Conservation (phyloP, 352 stramenopile genomes). For the Globisporangium parvum region DNA sequence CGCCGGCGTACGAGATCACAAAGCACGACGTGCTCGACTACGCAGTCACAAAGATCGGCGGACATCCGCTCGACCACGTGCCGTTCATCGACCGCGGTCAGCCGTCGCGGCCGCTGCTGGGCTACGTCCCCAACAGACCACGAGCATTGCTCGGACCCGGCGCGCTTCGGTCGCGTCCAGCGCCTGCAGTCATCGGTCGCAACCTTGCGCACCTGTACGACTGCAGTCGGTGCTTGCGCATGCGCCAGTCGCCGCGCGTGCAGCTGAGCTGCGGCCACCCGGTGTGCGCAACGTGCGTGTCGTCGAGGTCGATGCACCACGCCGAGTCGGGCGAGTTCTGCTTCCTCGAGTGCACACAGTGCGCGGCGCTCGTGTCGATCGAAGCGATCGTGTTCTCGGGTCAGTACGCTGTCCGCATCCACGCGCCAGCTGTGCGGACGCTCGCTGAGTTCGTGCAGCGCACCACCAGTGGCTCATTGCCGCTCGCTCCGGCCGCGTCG, state of each 20-base stretch:
- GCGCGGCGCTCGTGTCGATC: conserved; percentile 42
- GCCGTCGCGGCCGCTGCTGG: conserved; percentile 54
- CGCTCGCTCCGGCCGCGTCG: neutral
- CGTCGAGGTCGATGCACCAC: conserved; percentile 36
- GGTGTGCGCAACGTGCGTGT: conserved; percentile 51
- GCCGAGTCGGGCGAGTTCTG: conserved; percentile 34
- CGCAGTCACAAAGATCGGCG: conserved; percentile 52
- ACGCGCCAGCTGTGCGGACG: conserved; percentile 24
- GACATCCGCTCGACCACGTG: conserved; percentile 73
- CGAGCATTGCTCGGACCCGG: neutral
- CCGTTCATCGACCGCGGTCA: conserved; percentile 52
- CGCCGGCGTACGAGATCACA: conserved; percentile 26
- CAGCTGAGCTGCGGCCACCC: conserved; percentile 63
- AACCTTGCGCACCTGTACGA: conserved; percentile 39
- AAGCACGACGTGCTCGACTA: conserved; percentile 45
- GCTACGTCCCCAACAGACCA: conserved; percentile 20
- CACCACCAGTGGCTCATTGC: neutral
- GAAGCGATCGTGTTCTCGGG: conserved; percentile 49
- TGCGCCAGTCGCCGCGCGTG: conserved; percentile 49
- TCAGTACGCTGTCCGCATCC: conserved; percentile 44
- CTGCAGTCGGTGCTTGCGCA: conserved; percentile 45
- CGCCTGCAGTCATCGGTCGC: conserved; percentile 5
- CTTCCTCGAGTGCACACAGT: conserved; percentile 49
- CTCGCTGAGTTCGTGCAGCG: conserved; percentile 24
- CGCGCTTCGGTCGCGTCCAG: neutral